phyloP scores from a whole-genome alignment of 225 moss, liverwort and hornwort genomes.

The Pseudoscleropodium purum region DNA sequence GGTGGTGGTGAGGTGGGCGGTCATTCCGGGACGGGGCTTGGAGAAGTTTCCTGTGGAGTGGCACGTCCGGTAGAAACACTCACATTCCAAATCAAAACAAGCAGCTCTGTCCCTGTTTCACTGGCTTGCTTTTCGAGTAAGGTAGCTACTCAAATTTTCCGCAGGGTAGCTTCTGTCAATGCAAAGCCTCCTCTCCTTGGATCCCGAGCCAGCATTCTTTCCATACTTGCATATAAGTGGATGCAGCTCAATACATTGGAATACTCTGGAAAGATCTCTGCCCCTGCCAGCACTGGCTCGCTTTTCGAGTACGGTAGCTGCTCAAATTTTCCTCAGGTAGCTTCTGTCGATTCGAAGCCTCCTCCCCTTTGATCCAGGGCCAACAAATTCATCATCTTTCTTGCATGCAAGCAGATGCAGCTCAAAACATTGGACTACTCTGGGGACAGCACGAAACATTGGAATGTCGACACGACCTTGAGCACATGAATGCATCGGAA shows the following conservation, averaged over 20 bases:
- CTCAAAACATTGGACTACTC: neutral
- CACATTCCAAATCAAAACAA: neutral
- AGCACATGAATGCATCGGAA: neutral
- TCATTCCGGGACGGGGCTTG: slow-evolving; percentile 19
- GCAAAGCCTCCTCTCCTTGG: neutral
- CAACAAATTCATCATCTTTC: neutral
- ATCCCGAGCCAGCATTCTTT: neutral
- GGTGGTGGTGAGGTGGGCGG: slow-evolving; percentile 35
- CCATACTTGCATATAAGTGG: neutral
- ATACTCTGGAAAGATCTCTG: neutral
- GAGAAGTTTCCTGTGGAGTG: slow-evolving; percentile 47
- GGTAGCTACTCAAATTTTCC: neutral
- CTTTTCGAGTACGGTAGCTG: neutral
- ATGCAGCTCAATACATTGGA: neutral
- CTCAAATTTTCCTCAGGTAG: neutral
- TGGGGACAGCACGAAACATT: neutral
- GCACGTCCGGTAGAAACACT: slow-evolving; percentile 1
- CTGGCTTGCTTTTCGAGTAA: neutral
- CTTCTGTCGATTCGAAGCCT: neutral
- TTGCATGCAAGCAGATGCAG: neutral
- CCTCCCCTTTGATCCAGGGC: neutral
- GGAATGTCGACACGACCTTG: neutral
- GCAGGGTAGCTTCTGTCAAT: neutral
- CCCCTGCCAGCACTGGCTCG: neutral
- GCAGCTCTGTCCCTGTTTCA: neutral